Conservation (phyloP, 192 early-diverging fungal genomes). For the Coemansia sp. region DNA sequence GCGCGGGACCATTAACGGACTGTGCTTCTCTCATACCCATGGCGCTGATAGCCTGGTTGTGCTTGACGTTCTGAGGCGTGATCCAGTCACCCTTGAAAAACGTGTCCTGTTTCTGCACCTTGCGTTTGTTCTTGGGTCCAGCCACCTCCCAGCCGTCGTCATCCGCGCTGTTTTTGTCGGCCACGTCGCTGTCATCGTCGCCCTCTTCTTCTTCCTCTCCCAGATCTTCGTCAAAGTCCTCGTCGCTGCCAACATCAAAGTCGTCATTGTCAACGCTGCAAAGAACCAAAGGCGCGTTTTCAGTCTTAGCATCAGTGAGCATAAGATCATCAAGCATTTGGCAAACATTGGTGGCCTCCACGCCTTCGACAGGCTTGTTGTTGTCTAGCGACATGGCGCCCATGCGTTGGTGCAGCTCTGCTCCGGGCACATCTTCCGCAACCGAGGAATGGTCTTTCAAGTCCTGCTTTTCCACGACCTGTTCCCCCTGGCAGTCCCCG, state of each 20-base stretch:
- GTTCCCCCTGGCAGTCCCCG: background rate
- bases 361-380: background rate
- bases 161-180: constrained; percentile 14
- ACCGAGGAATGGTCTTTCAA: too few species aligned
- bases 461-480: constrained; percentile 1
- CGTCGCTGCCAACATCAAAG: constrained; percentile 13
- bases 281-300: background rate
- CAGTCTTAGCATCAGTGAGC: background rate
- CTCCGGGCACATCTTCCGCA: background rate
- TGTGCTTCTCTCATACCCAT: constrained; percentile 49
- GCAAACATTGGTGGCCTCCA: background rate
- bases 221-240: constrained; percentile 1
- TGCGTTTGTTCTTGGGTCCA: constrained; percentile 15
- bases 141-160: constrained; percentile 54
- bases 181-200: background rate
- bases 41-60: constrained; percentile 58
- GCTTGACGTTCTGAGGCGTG: constrained; percentile 80
- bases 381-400: background rate
- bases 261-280: constrained; percentile 9
- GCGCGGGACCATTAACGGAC: background rate
- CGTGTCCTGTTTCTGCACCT: constrained; percentile 41
- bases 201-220: constrained; percentile 9
- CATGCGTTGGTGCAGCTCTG: background rate
- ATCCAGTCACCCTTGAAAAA: constrained; percentile 83
- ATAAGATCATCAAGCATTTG: background rate